These are phyloP conservation scores for Ophiostoma angusticollis DNA, from an alignment of 2,329 filamentous ascomycete genomes.

Conservation along the genomic window DNA sequence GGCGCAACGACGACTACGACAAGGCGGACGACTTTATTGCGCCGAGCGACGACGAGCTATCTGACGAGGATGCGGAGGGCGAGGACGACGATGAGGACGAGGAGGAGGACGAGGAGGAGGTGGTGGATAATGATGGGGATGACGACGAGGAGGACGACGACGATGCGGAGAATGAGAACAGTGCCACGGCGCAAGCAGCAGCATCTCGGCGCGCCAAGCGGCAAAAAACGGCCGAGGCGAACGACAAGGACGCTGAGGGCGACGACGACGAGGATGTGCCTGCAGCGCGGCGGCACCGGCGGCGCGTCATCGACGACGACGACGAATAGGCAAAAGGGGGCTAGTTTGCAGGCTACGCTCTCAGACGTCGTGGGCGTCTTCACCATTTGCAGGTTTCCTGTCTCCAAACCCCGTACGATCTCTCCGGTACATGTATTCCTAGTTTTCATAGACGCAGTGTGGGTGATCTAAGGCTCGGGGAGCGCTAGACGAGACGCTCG, in stretches of 20 bases:
- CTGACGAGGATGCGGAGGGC: conserved; percentile 45
- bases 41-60: conserved; percentile 55
- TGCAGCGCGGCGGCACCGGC: conserved; percentile 33
- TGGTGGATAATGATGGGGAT: conserved; percentile 39
- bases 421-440: no score
- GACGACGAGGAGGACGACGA: conserved; percentile 42
- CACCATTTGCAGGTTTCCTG: neutral
- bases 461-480: no score
- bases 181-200: conserved; percentile 43
- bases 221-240: conserved; percentile 36
- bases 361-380: no score
- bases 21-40: conserved; percentile 70
- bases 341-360: no score
- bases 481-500: no score
- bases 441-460: no score
- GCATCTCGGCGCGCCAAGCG: conserved; percentile 33
- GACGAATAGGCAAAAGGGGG: conserved; percentile 28
- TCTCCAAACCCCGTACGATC: no score
- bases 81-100: conserved; percentile 46
- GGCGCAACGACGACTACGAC: conserved; percentile 63
- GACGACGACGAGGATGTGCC: conserved; percentile 38
- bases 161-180: conserved; percentile 48
- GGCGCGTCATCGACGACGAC: conserved; percentile 48
- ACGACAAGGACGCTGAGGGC: conserved; percentile 41
- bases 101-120: conserved; percentile 45